Conservation (phyloP, 441 rosid species). For the Daphne laureola region DNA sequence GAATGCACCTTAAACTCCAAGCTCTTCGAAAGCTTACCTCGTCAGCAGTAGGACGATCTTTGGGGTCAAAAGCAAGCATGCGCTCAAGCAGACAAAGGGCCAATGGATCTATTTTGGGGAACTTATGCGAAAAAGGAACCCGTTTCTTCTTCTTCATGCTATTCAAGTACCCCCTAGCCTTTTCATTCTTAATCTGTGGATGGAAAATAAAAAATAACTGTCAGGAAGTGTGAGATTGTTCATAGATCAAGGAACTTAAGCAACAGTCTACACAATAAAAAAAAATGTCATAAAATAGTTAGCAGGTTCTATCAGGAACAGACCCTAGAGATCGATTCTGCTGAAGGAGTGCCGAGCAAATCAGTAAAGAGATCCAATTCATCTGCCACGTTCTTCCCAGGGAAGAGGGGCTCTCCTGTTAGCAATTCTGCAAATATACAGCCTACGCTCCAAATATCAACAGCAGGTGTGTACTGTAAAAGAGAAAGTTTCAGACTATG, state of each 20-base stretch:
- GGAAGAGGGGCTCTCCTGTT: conserved; percentile 84
- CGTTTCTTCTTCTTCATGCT: conserved; percentile 71
- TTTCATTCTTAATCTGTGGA: conserved; percentile 85
- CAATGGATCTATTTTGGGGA: conserved; percentile 70
- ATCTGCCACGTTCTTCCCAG: conserved; percentile 92
- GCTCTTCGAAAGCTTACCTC: conserved; percentile 42
- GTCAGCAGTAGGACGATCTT: conserved; percentile 89
- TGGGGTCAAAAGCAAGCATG: conserved; percentile 87
- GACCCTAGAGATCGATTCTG: conserved; percentile 69
- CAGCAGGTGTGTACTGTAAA: conserved; percentile 94
- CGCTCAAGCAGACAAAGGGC: conserved; percentile 75
- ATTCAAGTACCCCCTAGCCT: conserved; percentile 83
- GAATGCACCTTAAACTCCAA: conserved; percentile 10
- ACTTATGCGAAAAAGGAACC: conserved; percentile 63
- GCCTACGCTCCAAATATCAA: conserved; percentile 99
- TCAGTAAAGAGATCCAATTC: conserved; percentile 88
- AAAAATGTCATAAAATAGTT: conserved; percentile 22
- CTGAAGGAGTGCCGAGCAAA: conserved; percentile 90
- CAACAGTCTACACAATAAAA: conserved; percentile 15
- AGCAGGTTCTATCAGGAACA: conserved; percentile 22
- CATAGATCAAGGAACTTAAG: conserved; percentile 6
- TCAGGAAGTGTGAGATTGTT: conserved; percentile 10
- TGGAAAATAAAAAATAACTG: conserved; percentile 25
- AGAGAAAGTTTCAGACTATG: conserved; percentile 10
- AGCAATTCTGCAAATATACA: conserved; percentile 96